Evolutionary conservation across 1,284 basidiomycete genomes (phyloP).

Genomic region (Irpex sp.): DNA sequence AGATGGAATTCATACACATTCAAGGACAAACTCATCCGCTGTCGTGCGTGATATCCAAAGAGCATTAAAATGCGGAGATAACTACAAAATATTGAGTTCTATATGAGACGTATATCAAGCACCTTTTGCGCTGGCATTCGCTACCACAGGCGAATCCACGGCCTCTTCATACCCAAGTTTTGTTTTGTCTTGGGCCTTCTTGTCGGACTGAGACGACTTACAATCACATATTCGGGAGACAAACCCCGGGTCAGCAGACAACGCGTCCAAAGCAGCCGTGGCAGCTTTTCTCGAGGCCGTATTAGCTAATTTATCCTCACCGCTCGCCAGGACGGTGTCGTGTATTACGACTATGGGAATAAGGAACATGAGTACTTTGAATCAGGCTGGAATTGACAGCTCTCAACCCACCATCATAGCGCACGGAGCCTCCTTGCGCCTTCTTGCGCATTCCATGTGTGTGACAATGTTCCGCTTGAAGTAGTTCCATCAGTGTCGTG

Average conservation of each 20-base stretch:
- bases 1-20: not conserved
- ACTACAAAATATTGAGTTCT: too few relatives aligned
- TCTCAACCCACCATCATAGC: slow-evolving; percentile 20
- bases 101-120: not conserved
- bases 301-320: slow-evolving; percentile 42
- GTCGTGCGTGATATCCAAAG: too few relatives aligned
- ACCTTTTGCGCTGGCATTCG: not conserved
- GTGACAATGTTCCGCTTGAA: slow-evolving; percentile 68
- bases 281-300: slow-evolving; percentile 59
- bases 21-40: too few relatives aligned
- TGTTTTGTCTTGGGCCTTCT: slow-evolving; percentile 35
- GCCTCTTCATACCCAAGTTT: slow-evolving; percentile 11
- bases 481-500: slow-evolving; percentile 64
- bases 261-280: slow-evolving; percentile 55
- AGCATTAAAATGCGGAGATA: too few relatives aligned
- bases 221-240: slow-evolving; percentile 65
- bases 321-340: slow-evolving; percentile 56
- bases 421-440: slow-evolving; percentile 6
- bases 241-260: slow-evolving; percentile 61
- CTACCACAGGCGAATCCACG: not conserved
- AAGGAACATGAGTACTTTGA: not conserved
- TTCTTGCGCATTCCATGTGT: slow-evolving; percentile 52
- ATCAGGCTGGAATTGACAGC: too few relatives aligned
- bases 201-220: slow-evolving; percentile 32
- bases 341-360: slow-evolving; percentile 56